phyloP scores from a whole-genome alignment of 2,329 filamentous ascomycete species.

The Monosporascus cannonballus region DNA sequence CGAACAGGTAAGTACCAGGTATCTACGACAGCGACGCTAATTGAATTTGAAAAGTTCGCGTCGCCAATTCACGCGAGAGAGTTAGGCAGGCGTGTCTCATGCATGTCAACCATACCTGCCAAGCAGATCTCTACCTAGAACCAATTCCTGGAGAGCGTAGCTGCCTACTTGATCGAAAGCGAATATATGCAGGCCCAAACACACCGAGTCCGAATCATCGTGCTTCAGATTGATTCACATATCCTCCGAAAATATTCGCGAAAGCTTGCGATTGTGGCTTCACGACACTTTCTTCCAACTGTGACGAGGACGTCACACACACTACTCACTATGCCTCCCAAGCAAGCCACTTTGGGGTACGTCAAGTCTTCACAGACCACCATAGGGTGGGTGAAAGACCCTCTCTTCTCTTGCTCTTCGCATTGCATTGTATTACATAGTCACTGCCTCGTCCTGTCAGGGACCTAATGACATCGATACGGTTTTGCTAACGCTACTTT shows the following conservation, averaged over 20 bases:
- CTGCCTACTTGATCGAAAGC: background rate
- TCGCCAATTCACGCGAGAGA: conserved; percentile 2
- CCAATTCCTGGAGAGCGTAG: no score
- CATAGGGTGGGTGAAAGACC: conserved; percentile 23
- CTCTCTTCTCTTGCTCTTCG: background rate
- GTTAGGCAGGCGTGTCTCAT: background rate
- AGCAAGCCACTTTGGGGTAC: conserved; percentile 30
- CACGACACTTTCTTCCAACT: conserved; percentile 15
- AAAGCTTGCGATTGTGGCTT: conserved; percentile 17
- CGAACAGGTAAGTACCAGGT: no score
- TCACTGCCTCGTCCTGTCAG: background rate
- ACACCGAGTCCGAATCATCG: background rate
- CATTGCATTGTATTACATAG: background rate
- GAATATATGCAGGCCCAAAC: background rate
- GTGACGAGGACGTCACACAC: conserved; percentile 18
- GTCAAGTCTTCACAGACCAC: conserved; percentile 29
- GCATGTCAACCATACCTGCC: background rate
- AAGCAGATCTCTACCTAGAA: background rate
- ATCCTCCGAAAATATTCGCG: background rate
- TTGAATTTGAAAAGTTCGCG: background rate
- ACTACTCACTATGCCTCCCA: conserved; percentile 25
- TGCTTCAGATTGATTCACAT: background rate
- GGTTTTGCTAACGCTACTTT: conserved; percentile 6
- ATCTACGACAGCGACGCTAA: background rate
- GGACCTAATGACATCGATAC: background rate